Evolutionary conservation across 192 early-diverging fungal genomes (phyloP).

Genomic region (Coemansia sp.): DNA sequence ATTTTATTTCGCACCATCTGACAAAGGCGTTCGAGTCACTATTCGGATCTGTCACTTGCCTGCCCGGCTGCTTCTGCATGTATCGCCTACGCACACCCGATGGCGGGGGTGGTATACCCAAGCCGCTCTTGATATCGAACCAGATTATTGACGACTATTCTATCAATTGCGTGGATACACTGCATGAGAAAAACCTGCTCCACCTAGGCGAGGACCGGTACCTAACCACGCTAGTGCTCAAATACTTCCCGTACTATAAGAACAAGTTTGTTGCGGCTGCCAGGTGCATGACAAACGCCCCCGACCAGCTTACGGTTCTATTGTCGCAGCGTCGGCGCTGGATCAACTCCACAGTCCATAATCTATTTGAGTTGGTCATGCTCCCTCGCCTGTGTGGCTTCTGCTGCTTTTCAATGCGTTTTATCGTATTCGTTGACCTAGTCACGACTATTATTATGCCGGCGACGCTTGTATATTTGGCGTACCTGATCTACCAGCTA

Average conservation of each 20-base stretch:
- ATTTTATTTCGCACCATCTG: conserved; percentile 96
- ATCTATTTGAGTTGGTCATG: conserved; percentile 90
- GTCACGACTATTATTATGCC: conserved; percentile 92
- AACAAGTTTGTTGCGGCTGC: conserved; percentile 92
- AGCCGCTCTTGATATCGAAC: conserved; percentile 87
- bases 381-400: conserved; percentile 94
- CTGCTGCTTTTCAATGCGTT: conserved; percentile 96
- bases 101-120: conserved; percentile 58
- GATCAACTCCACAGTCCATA: conserved; percentile 99
- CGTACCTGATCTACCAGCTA: conserved; percentile 73
- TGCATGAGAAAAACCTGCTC: conserved; percentile 98
- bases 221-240: conserved; percentile 90
- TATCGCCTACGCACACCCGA: conserved; percentile 91
- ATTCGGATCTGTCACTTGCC: conserved; percentile 95
- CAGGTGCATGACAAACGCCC: conserved; percentile 89
- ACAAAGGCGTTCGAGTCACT: conserved; percentile 97
- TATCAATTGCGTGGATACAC: conserved; percentile 90
- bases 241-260: conserved; percentile 97
- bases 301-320: conserved; percentile 89
- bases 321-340: conserved; percentile 98
- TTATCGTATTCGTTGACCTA: conserved; percentile 93
- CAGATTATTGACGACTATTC: conserved; percentile 91
- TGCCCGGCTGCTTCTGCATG: conserved; percentile 99
- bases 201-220: conserved; percentile 99
- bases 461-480: conserved; percentile 84